phyloP scores from a whole-genome alignment of 1,284 basidiomycete genomes.

The Erythrobasidium hasegawianum region DNA sequence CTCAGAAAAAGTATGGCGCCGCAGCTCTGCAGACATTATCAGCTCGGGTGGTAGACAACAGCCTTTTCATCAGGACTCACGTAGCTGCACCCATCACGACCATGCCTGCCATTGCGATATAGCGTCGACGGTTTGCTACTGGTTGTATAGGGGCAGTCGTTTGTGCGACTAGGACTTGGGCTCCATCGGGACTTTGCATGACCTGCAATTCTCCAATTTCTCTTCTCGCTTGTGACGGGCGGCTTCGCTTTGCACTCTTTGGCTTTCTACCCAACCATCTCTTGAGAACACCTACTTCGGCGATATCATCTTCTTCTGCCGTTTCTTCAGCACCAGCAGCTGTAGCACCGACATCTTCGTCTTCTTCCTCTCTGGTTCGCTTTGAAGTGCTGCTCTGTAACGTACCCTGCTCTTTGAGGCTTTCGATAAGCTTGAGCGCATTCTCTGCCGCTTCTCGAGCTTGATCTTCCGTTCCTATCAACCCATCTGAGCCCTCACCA shows the following conservation, averaged over 20 bases:
- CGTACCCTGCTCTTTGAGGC: conserved; percentile 38
- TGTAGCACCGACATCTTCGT: conserved; percentile 37
- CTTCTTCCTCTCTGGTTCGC: conserved; percentile 38
- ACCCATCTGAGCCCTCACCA: conserved; percentile 6
- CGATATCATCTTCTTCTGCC: conserved; percentile 24
- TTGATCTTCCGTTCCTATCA: conserved; percentile 36
- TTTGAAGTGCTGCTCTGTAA: conserved; percentile 38
- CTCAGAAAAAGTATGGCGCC: conserved; percentile 33
- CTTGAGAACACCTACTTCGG: conserved; percentile 36
- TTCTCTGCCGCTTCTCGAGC: conserved; percentile 38
- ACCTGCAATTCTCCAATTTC: conserved; percentile 29
- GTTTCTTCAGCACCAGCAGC: conserved; percentile 39
- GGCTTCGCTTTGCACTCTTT: conserved; percentile 23
- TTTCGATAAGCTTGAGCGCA: conserved; percentile 41
- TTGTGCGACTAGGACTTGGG: conserved; percentile 33
- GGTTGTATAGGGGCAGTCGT: conserved; percentile 27
- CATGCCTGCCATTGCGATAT: conserved; percentile 34
- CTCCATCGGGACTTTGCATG: conserved; percentile 34
- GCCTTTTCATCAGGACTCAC: conserved; percentile 4
- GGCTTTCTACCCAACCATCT: conserved; percentile 37
- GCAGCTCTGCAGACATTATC: conserved; percentile 20
- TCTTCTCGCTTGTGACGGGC: not conserved
- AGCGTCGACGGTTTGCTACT: conserved; percentile 16
- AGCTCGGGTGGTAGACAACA: not conserved
- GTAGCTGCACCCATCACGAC: conserved; percentile 32